Evolutionary conservation across 1,284 basidiomycete genomes (phyloP), one percentile per base, ranked within the genome.

Genomic region (Phenoliferia sp.): DNA sequence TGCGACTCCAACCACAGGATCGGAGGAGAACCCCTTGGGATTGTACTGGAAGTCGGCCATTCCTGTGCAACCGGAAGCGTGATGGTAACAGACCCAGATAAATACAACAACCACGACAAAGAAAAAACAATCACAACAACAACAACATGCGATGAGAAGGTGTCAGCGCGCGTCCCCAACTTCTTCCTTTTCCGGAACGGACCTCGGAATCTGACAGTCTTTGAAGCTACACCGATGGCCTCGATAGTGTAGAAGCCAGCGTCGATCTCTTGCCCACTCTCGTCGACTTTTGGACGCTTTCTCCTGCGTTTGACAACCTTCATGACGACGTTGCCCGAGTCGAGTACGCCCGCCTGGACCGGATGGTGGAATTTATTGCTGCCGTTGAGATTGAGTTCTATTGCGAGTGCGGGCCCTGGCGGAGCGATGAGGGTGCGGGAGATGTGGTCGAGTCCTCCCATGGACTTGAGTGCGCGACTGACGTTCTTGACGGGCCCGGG

Each of bases 11-110:
- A 86, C 80, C 3, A 92, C 81, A 3, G 87, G 86, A 75, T 94
- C 90, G 29, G 85, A 79, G 75, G 83, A 81, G 65, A 57, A 50
- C n/a, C 17, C 26, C 26, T 34, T 63, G 19, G 22, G 88, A 44
- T 44, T 85, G 78, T 86, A 95, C 79, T 95, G 92, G 76, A 87
- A 95, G 77, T 96, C 93, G 54, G 88, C 90, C 90, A 95, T 92
- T 68, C 87, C 93, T 96, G 63, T 9, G 55, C 15, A 50, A 16
- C 34, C 33, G 61, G 29, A n/a, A 31, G 33, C n/a, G n/a, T n/a
- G n/a, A n/a, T n/a, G n/a, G n/a, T n/a, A n/a, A n/a, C n/a, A n/a
- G n/a, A n/a, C n/a, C n/a, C n/a, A n/a, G n/a, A n/a, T n/a, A n/a
- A n/a, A n/a, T n/a, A n/a, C n/a, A n/a, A n/a, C n/a, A n/a, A n/a